These are phyloP conservation scores for Neonectria coccinea DNA, from an alignment of 2,329 filamentous ascomycete genomes.

Conservation along the genomic window DNA sequence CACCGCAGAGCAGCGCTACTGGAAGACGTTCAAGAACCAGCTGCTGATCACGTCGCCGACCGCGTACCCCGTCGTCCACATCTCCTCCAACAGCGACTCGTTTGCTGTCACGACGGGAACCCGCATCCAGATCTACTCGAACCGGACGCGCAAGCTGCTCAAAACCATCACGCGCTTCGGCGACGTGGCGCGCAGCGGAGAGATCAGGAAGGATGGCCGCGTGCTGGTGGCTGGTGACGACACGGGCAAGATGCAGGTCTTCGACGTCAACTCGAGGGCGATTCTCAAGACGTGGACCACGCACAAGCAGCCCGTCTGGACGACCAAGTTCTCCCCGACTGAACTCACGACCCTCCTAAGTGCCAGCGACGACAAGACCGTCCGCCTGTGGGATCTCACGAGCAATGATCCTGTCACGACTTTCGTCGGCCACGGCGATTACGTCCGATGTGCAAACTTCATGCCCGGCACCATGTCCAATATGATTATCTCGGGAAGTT, in stretches of 20 bases:
- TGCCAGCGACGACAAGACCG: constrained; percentile 91
- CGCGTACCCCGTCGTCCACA: constrained; percentile 89
- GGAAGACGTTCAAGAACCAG: constrained; percentile 94
- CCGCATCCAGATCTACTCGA: constrained; percentile 92
- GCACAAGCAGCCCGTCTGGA: constrained; percentile 94
- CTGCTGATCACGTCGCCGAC: constrained; percentile 91
- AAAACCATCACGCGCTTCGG: constrained; percentile 96
- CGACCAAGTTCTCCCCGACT: constrained; percentile 90
- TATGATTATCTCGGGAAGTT: constrained; percentile 89
- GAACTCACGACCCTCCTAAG: constrained; percentile 89
- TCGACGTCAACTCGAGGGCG: constrained; percentile 87
- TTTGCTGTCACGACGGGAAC: constrained; percentile 97
- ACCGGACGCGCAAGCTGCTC: constrained; percentile 88
- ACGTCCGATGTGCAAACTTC: constrained; percentile 88
- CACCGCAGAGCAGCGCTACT: constrained; percentile 95
- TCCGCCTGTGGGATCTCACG: constrained; percentile 93
- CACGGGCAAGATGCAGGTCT: constrained; percentile 91
- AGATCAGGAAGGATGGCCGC: constrained; percentile 88
- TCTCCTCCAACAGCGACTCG: constrained; percentile 79
- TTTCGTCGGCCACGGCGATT: constrained; percentile 90
- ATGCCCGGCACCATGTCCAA: constrained; percentile 80
- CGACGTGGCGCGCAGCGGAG: constrained; percentile 88
- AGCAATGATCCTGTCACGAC: constrained; percentile 79
- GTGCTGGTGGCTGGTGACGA: constrained; percentile 94
- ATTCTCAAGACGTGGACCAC: constrained; percentile 96